A percentile compares a stretch with the other conserved stretches of the same genome.
Evolutionary conservation across 495 filamentous ascomycete genomes (phyloP).

Genomic region (Jackrogersella minutella): DNA sequence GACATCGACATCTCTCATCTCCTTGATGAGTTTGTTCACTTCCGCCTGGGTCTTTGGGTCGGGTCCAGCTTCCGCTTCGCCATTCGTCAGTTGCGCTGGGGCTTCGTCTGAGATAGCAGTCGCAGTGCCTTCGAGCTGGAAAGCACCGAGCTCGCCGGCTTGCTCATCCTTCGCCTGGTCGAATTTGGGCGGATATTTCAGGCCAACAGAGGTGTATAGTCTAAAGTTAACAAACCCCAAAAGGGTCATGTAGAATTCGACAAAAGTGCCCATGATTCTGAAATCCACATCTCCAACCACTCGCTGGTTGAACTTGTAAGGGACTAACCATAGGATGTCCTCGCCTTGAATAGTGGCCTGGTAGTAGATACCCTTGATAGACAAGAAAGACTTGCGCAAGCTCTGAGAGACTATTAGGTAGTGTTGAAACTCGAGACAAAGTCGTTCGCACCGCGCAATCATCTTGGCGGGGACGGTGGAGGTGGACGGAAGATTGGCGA

Average conservation of each 20-base stretch:
- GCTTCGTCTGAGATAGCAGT: slow-evolving; percentile 57
- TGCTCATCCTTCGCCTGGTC: slow-evolving; percentile 84
- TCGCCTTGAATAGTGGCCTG: slow-evolving; percentile 98
- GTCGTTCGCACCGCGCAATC: slow-evolving; percentile 87
- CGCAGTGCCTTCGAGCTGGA: slow-evolving; percentile 76
- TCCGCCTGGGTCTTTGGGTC: slow-evolving; percentile 63
- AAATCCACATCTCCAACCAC: slow-evolving; percentile 95
- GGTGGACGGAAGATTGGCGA: slow-evolving; percentile 93
- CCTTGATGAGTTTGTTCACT: slow-evolving; percentile 62
- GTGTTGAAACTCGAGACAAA: slow-evolving; percentile 95
- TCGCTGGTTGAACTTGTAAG: slow-evolving; percentile 94
- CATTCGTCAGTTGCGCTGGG: slow-evolving; percentile 62
- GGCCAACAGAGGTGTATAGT: slow-evolving; percentile 86
- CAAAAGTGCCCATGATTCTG: slow-evolving; percentile 98
- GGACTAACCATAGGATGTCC: slow-evolving; percentile 95
- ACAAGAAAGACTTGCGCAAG: slow-evolving; percentile 93
- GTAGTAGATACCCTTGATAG: slow-evolving; percentile 99
- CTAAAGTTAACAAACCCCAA: slow-evolving; percentile 95
- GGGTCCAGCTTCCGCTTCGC: slow-evolving; percentile 53
- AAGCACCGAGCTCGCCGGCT: slow-evolving; percentile 90
- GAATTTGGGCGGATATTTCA: slow-evolving; percentile 95
- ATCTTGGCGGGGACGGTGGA: slow-evolving; percentile 88
- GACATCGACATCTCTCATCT: slow-evolving; percentile 56
- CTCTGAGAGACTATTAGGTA: slow-evolving; percentile 92
- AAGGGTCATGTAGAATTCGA: slow-evolving; percentile 97